Evolutionary conservation across 73 alveolate species (phyloP).

Genomic region (Urostyla sp.): DNA sequence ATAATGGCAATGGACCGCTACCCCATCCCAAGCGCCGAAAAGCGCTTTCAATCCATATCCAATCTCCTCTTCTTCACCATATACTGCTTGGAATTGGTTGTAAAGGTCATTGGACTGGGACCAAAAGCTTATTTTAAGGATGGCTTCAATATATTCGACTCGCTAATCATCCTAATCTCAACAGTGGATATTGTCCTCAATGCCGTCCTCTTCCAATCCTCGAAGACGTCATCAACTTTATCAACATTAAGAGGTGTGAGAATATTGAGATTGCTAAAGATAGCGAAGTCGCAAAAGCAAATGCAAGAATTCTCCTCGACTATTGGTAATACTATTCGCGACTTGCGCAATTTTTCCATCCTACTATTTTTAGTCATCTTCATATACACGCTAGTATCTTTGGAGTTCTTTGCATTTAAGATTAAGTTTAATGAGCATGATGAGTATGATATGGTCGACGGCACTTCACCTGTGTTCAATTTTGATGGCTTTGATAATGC

Average conservation of each 20-base stretch:
- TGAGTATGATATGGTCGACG: constrained; percentile 39
- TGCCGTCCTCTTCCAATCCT: not conserved
- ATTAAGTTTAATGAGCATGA: constrained; percentile 45
- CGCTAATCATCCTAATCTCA: constrained; percentile 10
- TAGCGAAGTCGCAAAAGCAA: constrained; percentile 36
- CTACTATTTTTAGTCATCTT: constrained; percentile 38
- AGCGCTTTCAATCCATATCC: not conserved
- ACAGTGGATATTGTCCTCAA: constrained; percentile 12
- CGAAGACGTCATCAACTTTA: not conserved
- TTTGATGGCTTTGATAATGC: constrained; percentile 60
- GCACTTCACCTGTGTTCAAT: constrained; percentile 45
- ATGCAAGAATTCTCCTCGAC: not conserved
- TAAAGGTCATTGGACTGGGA: constrained; percentile 24
- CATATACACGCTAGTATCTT: constrained; percentile 26
- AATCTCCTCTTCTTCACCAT: not conserved
- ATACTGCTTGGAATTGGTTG: constrained; percentile 29
- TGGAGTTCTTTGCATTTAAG: constrained; percentile 48
- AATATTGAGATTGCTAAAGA: constrained; percentile 23
- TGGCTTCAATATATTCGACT: constrained; percentile 44
- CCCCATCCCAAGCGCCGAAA: not conserved
- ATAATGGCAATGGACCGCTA: constrained; percentile 28
- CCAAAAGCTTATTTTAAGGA: constrained; percentile 12
- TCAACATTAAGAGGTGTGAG: constrained; percentile 47
- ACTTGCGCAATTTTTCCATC: constrained; percentile 29
- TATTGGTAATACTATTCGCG: constrained; percentile 15